Evolutionary conservation across 306 rosid species (phyloP).

Genomic region (Quercus ilex): DNA sequence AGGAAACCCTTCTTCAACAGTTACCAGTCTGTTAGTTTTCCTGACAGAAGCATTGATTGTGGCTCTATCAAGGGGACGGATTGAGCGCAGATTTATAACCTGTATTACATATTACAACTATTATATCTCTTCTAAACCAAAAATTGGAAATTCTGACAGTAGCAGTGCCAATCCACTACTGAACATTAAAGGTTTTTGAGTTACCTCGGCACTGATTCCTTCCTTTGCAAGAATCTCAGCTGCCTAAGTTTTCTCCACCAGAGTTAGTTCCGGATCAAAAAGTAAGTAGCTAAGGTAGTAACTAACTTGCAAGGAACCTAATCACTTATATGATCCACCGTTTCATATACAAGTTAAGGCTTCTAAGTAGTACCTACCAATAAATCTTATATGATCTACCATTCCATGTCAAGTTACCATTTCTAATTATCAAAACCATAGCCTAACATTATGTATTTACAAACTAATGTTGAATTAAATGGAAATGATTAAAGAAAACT

Average conservation of each 20-base stretch:
- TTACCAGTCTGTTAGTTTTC: conserved; percentile 88
- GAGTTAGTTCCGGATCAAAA: conserved; percentile 7
- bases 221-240: conserved; percentile 86
- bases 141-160: background rate
- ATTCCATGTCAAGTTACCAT: too few relatives aligned
- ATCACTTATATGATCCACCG: too few relatives aligned
- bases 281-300: background rate
- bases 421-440: too few relatives aligned
- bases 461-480: too few relatives aligned
- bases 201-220: conserved; percentile 96
- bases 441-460: too few relatives aligned
- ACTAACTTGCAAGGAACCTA: background rate
- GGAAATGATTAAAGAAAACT: too few relatives aligned
- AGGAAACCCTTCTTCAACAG: conserved; percentile 99
- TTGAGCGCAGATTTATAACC: conserved; percentile 91
- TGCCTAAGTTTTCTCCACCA: conserved; percentile 57
- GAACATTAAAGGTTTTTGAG: too few relatives aligned
- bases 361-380: too few relatives aligned
- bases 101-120: conserved; percentile 19
- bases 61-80: conserved; percentile 90
- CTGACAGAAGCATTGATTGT: conserved; percentile 89
- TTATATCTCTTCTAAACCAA: conserved; percentile 10
- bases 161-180: background rate
- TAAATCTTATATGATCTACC: too few relatives aligned
- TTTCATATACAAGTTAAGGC: too few relatives aligned